Evolutionary conservation across 2,329 filamentous ascomycete genomes (phyloP).

Genomic region (Rhynchosporium graminicola): DNA sequence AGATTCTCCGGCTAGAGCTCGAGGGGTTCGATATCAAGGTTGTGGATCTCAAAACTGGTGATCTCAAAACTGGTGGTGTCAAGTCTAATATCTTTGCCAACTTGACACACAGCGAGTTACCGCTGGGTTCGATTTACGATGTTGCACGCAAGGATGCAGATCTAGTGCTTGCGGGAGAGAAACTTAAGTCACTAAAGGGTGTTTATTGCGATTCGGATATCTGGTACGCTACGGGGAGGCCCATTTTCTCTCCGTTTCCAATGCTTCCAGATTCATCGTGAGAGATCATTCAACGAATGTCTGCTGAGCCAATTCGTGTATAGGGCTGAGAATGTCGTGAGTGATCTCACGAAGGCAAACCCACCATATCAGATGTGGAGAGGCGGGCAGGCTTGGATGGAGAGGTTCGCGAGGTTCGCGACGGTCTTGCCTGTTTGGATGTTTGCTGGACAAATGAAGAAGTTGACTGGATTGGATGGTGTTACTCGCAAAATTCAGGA

Average conservation of each 20-base stretch:
- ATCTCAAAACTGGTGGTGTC: conserved; percentile 28
- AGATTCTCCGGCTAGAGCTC: conserved; percentile 29
- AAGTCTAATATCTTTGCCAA: conserved; percentile 20
- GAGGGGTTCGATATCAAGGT: conserved; percentile 30
- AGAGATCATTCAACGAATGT: too few species aligned
- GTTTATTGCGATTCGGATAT: conserved; percentile 15
- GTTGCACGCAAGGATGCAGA: conserved; percentile 18
- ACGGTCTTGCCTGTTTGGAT: conserved; percentile 25
- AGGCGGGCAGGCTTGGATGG: conserved; percentile 18
- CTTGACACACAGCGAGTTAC: conserved; percentile 12
- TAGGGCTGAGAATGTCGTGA: conserved; percentile 22
- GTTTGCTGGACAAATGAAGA: conserved; percentile 26
- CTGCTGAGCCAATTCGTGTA: too few species aligned
- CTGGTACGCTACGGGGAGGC: conserved; percentile 3
- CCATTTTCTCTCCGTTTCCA: too few species aligned
- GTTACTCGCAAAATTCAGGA: conserved; percentile 2
- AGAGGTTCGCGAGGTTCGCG: conserved; percentile 17
- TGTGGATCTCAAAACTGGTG: conserved; percentile 30
- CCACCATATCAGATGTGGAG: conserved; percentile 25
- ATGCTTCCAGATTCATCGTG: too few species aligned
- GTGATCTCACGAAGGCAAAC: conserved; percentile 22
- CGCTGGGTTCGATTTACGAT: conserved; percentile 23
- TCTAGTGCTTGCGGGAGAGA: conserved; percentile 13
- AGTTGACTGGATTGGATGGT: conserved; percentile 30
- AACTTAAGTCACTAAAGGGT: conserved; percentile 6